Evolutionary conservation across 1,284 basidiomycete genomes (phyloP).

Genomic region (Malassezia slooffiae): DNA sequence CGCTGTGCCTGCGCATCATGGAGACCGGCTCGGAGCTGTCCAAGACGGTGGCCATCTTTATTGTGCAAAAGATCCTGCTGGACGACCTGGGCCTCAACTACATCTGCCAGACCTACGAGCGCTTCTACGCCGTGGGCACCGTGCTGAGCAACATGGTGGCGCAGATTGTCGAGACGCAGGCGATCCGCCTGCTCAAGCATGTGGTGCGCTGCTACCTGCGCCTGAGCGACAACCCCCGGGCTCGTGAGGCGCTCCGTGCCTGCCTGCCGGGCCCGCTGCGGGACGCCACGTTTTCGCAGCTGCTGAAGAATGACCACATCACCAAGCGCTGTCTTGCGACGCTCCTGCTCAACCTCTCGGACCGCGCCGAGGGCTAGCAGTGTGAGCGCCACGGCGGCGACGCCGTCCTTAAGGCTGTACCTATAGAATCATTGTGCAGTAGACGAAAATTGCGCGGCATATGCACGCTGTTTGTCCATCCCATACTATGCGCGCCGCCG

Average conservation of each 20-base stretch:
- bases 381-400: too few species aligned
- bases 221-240: slow-evolving; percentile 91
- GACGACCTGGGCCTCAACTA: slow-evolving; percentile 97
- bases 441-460: too few species aligned
- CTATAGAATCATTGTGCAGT: too few species aligned
- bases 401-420: too few species aligned
- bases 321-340: slow-evolving; percentile 74
- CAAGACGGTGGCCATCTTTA: slow-evolving; percentile 99
- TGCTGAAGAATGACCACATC: slow-evolving; percentile 56
- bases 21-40: slow-evolving; percentile 98
- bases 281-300: slow-evolving; percentile 80
- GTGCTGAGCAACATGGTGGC: slow-evolving; percentile 99
- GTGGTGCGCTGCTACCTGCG: slow-evolving; percentile 95
- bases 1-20: slow-evolving; percentile 97
- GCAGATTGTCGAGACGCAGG: slow-evolving; percentile 67
- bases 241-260: slow-evolving; percentile 85
- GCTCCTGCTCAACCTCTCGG: slow-evolving; percentile 73
- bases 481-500: too few species aligned
- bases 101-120: slow-evolving; percentile 98
- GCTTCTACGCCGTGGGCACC: slow-evolving; percentile 97
- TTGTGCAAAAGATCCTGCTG: slow-evolving; percentile 96
- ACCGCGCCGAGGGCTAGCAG: slow-evolving; percentile 48
- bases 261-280: slow-evolving; percentile 93
- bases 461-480: too few species aligned
- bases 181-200: slow-evolving; percentile 89